Percentiles rank a stretch among this genome's conserved stretches.
These are phyloP conservation scores for Sporothrix protearum DNA, from an alignment of 2,329 filamentous ascomycete genomes.

Conservation along the genomic window DNA sequence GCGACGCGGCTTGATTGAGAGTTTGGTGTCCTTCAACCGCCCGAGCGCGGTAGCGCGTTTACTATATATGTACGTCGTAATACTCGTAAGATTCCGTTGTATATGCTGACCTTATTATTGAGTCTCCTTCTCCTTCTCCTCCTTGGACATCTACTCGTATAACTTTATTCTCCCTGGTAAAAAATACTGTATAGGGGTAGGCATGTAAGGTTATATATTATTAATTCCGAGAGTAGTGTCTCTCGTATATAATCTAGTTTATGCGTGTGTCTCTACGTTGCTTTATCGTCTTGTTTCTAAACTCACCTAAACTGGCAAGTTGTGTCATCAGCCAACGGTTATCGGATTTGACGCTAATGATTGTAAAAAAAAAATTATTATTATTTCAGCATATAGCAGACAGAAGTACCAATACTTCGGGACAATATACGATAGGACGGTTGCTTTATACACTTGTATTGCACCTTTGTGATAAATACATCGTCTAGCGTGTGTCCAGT, in stretches of 20 bases:
- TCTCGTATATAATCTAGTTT: background rate
- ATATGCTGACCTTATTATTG: background rate
- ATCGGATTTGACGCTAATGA: background rate
- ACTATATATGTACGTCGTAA: too few relatives aligned
- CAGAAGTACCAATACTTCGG: background rate
- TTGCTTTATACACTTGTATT: too few relatives aligned
- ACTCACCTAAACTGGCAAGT: background rate
- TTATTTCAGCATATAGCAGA: background rate
- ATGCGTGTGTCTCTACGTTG: background rate
- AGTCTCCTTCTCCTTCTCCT: background rate
- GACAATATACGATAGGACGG: background rate
- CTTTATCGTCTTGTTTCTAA: background rate
- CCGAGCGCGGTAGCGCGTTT: background rate
- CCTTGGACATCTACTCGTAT: background rate
- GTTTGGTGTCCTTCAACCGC: background rate
- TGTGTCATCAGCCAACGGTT: background rate
- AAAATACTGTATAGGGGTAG: background rate
- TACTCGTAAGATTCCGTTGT: too few relatives aligned
- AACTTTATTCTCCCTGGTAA: background rate
- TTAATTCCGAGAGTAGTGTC: background rate
- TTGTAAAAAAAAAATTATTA: background rate
- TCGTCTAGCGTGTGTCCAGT: background rate
- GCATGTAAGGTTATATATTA: background rate
- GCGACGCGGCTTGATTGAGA: conserved; percentile 7
- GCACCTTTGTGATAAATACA: background rate